Conservation (phyloP, 2,329 filamentous ascomycete genomes). For the Colletotrichum cuscutae region DNA sequence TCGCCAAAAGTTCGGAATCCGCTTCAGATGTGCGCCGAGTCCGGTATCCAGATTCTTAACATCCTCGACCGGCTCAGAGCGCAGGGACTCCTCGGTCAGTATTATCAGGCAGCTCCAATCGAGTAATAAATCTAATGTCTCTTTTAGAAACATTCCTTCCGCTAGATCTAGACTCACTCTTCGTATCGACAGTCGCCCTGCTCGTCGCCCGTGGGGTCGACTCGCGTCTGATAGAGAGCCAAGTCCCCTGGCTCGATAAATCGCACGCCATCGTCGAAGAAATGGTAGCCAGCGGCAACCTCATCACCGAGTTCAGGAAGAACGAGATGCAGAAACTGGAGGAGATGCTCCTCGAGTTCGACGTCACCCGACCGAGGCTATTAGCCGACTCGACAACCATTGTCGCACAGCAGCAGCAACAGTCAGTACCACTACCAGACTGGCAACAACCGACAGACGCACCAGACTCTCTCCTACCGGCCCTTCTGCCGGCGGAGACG, state of each 20-base stretch:
- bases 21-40: slow-evolving; percentile 47
- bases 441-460: slow-evolving; percentile 8
- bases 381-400: background rate
- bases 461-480: background rate
- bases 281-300: slow-evolving; percentile 56
- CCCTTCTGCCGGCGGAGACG: background rate
- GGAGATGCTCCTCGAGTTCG: slow-evolving; percentile 44
- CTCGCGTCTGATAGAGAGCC: slow-evolving; percentile 46
- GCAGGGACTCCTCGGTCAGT: slow-evolving; percentile 58
- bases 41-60: slow-evolving; percentile 44
- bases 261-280: slow-evolving; percentile 56
- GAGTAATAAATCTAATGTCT: no score
- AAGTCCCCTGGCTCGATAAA: slow-evolving; percentile 51
- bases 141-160: slow-evolving; percentile 55
- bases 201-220: slow-evolving; percentile 51
- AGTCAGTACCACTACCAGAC: background rate
- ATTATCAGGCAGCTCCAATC: background rate
- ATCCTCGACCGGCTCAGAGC: slow-evolving; percentile 55
- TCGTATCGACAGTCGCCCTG: slow-evolving; percentile 54
- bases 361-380: background rate
- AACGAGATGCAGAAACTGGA: slow-evolving; percentile 58
- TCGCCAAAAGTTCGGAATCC: slow-evolving; percentile 45
- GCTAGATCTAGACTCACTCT: slow-evolving; percentile 55
- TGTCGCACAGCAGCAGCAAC: background rate
- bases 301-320: slow-evolving; percentile 55